Evolutionary conservation across 2,329 filamentous ascomycete species (phyloP).

Genomic region (Cytospora piceae): DNA sequence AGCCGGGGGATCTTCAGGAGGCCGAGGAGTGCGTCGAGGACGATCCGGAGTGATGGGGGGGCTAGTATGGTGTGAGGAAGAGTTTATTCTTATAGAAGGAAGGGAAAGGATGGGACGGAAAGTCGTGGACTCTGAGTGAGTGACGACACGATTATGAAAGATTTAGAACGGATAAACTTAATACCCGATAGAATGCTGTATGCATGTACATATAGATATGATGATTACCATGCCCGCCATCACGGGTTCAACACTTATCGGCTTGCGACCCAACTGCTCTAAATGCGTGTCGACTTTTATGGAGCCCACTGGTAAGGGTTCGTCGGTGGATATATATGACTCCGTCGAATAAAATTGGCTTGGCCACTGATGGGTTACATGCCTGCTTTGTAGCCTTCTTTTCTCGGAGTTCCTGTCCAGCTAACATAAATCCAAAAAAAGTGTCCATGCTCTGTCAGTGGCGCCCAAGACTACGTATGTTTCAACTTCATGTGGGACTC

Average conservation of each 20-base stretch:
- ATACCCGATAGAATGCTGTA: constrained; percentile 24
- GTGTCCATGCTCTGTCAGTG: neutral
- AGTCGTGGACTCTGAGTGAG: neutral
- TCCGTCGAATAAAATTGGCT: too few species aligned
- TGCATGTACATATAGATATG: neutral
- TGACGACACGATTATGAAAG: neutral
- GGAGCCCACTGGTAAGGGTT: too few species aligned
- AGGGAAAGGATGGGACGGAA: neutral
- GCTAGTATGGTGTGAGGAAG: constrained; percentile 11
- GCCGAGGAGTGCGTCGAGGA: constrained; percentile 24
- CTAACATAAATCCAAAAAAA: neutral
- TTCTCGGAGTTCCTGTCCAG: neutral
- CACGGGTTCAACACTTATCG: neutral
- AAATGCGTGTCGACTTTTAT: too few species aligned
- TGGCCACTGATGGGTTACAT: too few species aligned
- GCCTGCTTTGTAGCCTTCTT: too few species aligned
- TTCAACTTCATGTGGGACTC: neutral
- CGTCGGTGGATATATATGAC: too few species aligned
- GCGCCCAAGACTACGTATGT: neutral
- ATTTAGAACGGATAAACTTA: constrained; percentile 17
- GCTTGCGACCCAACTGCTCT: neutral
- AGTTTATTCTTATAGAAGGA: too few species aligned
- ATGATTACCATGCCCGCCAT: neutral
- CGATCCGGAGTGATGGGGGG: constrained; percentile 6
- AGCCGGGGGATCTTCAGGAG: constrained; percentile 25